Conservation (phyloP, 73 alveolate genomes). For the Symbiodinium pilosum region DNA sequence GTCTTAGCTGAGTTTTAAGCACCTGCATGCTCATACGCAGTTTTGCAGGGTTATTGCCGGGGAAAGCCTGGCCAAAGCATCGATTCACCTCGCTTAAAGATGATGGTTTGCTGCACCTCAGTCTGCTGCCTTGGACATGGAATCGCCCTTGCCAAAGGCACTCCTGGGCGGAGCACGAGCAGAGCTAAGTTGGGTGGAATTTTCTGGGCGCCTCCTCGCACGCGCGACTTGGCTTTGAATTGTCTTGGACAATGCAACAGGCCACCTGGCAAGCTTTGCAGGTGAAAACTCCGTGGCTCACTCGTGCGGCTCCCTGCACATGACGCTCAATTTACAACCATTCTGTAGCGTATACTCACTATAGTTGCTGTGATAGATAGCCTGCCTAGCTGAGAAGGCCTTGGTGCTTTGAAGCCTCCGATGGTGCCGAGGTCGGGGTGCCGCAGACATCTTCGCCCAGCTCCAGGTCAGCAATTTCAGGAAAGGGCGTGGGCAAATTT, state of each 20-base stretch:
- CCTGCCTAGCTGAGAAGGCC: neutral
- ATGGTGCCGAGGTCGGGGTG: conserved; percentile 94
- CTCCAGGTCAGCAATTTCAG: conserved; percentile 57
- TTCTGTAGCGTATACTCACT: neutral
- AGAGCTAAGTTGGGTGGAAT: conserved; percentile 71
- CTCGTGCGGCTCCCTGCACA: conserved; percentile 10
- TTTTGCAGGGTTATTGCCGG: neutral
- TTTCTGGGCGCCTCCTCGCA: conserved; percentile 56
- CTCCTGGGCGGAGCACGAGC: conserved; percentile 67
- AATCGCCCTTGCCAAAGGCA: conserved; percentile 6
- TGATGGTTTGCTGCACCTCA: neutral
- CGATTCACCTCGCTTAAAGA: neutral
- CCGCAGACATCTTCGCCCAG: conserved; percentile 64
- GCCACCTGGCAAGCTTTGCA: neutral
- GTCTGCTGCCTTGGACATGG: neutral
- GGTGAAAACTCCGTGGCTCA: conserved; percentile 88
- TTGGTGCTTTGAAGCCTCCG: too few species aligned
- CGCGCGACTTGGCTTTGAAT: neutral
- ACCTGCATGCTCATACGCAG: neutral
- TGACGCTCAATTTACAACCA: neutral
- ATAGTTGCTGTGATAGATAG: neutral
- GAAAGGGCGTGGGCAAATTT: too few species aligned
- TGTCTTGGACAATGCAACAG: neutral
- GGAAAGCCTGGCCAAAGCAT: neutral
- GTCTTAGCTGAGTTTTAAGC: neutral